These are phyloP conservation scores for Sugiyamaella boreocaroliniensis DNA, from an alignment of 805 yeast genomes.

Conservation along the genomic window DNA sequence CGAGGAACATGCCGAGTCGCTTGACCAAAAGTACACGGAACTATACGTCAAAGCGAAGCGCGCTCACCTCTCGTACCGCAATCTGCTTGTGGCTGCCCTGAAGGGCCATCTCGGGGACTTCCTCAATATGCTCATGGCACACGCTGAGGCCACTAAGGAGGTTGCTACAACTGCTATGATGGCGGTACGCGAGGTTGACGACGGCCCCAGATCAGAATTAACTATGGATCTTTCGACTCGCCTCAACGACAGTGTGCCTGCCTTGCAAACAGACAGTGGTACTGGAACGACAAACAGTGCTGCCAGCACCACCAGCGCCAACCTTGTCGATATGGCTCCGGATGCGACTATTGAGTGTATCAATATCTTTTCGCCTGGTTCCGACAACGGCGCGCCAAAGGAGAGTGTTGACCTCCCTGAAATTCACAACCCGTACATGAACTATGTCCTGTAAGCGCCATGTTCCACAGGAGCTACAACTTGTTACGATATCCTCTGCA, in stretches of 20 bases:
- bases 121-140: background rate
- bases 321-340: no score
- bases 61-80: constrained; percentile 7
- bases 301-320: background rate
- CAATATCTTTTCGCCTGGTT: background rate
- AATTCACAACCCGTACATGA: background rate
- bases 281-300: background rate
- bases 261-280: background rate
- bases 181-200: background rate
- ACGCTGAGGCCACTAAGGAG: background rate
- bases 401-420: background rate
- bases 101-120: background rate
- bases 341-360: background rate
- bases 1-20: constrained; percentile 10
- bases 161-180: background rate
- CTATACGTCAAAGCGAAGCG: constrained; percentile 9
- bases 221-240: background rate
- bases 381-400: background rate
- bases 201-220: background rate
- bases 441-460: no score
- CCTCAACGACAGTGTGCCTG: background rate
- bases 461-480: no score
- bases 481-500: no score
- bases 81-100: constrained; percentile 6
- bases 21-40: constrained; percentile 9